Percentiles rank a stretch among this genome's conserved stretches.
Evolutionary conservation across 495 filamentous ascomycete species (phyloP).

Genomic region (Articulospora tetracladia): DNA sequence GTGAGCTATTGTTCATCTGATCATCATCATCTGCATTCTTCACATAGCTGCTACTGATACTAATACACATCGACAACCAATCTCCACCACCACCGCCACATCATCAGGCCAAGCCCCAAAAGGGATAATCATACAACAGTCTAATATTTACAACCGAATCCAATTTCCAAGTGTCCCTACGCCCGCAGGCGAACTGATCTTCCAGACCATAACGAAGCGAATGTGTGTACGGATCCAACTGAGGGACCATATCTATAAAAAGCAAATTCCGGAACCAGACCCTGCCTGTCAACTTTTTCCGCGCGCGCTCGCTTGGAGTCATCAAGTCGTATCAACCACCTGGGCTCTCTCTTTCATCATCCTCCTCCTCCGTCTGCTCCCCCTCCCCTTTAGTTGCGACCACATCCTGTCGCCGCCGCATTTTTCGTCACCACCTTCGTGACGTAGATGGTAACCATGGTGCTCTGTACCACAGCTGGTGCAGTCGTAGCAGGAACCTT

Average conservation of each 20-base stretch:
- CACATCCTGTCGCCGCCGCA: not conserved
- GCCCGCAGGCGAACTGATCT: not conserved
- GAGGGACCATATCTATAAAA: not conserved
- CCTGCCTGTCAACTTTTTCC: not conserved
- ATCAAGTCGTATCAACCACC: not conserved
- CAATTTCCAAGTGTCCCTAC: not conserved
- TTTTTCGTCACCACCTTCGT: not conserved
- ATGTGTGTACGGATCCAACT: not conserved
- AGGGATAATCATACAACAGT: too few species aligned
- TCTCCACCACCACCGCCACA: too few species aligned
- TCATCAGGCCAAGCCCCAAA: too few species aligned
- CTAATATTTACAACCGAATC: too few species aligned
- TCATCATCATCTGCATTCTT: too few species aligned
- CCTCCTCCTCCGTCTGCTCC: not conserved
- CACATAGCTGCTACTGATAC: too few species aligned
- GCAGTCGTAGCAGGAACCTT: not conserved
- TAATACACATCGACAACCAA: too few species aligned
- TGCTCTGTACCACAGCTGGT: not conserved
- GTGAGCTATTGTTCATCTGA: too few species aligned
- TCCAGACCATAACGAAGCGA: constrained; percentile 1
- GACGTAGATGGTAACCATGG: not conserved
- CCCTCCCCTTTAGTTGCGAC: not conserved
- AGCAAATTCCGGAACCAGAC: not conserved
- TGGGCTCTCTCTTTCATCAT: not conserved
- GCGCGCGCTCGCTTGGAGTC: too few species aligned